Conservation (phyloP, 345 rosid species). For the Salix dunnii region DNA sequence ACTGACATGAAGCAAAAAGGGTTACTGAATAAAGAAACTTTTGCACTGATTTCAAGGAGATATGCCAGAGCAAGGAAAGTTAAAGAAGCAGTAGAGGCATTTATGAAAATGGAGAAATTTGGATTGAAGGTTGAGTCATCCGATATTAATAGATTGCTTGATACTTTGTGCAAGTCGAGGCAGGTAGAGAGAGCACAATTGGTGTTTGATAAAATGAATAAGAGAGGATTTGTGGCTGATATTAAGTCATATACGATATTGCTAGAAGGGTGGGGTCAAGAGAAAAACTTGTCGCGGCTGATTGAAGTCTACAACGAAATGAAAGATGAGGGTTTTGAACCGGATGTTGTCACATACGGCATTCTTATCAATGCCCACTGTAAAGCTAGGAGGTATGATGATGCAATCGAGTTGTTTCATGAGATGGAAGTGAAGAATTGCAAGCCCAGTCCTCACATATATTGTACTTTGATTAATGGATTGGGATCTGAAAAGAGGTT, state of each 20-base stretch:
- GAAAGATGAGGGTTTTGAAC: conserved; percentile 72
- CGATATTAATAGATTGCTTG: conserved; percentile 68
- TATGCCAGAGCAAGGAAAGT: conserved; percentile 69
- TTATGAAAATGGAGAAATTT: conserved; percentile 67
- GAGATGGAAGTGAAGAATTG: conserved; percentile 66
- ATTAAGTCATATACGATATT: conserved; percentile 68
- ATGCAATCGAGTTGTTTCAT: conserved; percentile 44
- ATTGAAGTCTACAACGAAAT: conserved; percentile 67
- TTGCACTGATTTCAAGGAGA: conserved; percentile 61
- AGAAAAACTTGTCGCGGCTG: conserved; percentile 50
- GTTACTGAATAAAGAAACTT: conserved; percentile 70
- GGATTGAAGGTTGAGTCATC: conserved; percentile 54
- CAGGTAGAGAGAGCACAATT: conserved; percentile 65
- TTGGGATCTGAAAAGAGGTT: conserved; percentile 64
- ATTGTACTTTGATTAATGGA: conserved; percentile 74
- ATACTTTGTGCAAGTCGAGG: conserved; percentile 62
- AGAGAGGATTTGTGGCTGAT: conserved; percentile 57
- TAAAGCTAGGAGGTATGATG: conserved; percentile 51
- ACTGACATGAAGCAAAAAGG: conserved; percentile 60
- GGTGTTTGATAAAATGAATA: conserved; percentile 82
- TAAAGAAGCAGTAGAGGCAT: conserved; percentile 63
- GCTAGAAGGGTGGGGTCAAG: conserved; percentile 85
- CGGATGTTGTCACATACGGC: conserved; percentile 75
- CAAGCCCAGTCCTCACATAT: conserved; percentile 67
- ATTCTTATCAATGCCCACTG: conserved; percentile 71